These are phyloP conservation scores for Verticillium tricorpus DNA, from an alignment of 2,329 filamentous ascomycete species.

Conservation along the genomic window DNA sequence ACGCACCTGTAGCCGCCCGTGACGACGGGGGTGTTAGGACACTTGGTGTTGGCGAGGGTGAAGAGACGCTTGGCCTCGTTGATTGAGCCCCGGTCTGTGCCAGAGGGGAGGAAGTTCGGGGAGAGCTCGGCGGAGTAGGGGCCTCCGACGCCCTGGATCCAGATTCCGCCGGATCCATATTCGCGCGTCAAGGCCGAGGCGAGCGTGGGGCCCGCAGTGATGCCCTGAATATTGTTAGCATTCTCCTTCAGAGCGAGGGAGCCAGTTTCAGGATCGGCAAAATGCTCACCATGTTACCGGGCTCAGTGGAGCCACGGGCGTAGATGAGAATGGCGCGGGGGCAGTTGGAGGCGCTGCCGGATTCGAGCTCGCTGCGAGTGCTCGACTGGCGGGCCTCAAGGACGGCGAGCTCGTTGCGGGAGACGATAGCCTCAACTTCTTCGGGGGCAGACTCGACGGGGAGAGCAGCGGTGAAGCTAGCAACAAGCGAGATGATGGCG, in stretches of 20 bases:
- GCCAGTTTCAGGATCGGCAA: no score
- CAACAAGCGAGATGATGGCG: conserved; percentile 11
- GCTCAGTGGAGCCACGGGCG: conserved; percentile 33
- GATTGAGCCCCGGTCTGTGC: conserved; percentile 32
- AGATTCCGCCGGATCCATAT: conserved; percentile 22
- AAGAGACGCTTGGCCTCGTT: conserved; percentile 34
- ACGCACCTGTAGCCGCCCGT: conserved; percentile 31
- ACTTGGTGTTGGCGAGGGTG: conserved; percentile 33
- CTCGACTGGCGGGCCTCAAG: conserved; percentile 14
- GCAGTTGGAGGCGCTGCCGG: conserved; percentile 23
- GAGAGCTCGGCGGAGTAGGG: conserved; percentile 30
- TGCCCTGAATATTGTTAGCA: conserved; percentile 15
- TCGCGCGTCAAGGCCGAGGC: conserved; percentile 21
- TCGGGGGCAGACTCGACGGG: conserved; percentile 8
- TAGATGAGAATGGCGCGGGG: conserved; percentile 33
- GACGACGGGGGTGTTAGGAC: conserved; percentile 35
- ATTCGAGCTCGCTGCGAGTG: conserved; percentile 22
- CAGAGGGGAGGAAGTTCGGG: conserved; percentile 31
- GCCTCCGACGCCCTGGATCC: conserved; percentile 39
- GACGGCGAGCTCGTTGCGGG: not conserved
- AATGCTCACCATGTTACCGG: conserved; percentile 29
- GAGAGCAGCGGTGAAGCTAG: conserved; percentile 9
- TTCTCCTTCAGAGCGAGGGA: not conserved
- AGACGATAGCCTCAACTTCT: conserved; percentile 3
- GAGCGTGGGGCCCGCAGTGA: conserved; percentile 21